Conservation (phyloP, 352 stramenopile genomes). For the Sclerospora graminicola region DNA sequence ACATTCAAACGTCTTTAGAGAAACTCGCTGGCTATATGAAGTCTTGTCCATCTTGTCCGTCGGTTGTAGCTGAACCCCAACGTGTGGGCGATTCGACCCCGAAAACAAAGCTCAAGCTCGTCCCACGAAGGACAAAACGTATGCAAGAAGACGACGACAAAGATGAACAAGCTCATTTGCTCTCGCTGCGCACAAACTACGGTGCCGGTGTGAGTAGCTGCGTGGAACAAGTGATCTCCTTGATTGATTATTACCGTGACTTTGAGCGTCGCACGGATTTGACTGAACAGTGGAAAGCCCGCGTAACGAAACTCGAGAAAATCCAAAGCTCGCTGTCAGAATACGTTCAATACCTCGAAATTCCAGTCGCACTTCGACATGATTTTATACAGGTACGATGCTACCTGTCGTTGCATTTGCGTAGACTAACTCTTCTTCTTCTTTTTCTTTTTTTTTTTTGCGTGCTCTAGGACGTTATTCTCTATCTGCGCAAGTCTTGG, state of each 20-base stretch:
- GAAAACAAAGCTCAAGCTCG: conserved; percentile 1
- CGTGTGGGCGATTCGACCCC: background rate
- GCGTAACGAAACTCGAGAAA: conserved; percentile 62
- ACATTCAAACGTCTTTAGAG: conserved; percentile 40
- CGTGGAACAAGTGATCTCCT: conserved; percentile 62
- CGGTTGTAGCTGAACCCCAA: background rate
- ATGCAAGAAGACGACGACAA: background rate
- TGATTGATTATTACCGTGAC: conserved; percentile 76
- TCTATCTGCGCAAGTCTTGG: conserved; percentile 37
- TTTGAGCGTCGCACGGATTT: conserved; percentile 68
- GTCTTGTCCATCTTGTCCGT: background rate
- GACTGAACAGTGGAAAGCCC: conserved; percentile 56
- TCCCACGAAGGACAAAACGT: background rate
- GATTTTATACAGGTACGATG: conserved; percentile 45
- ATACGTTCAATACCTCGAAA: conserved; percentile 58
- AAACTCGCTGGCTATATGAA: conserved; percentile 20
- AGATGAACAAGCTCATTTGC: conserved; percentile 12
- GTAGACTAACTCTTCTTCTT: too few species aligned
- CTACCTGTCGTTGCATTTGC: too few species aligned
- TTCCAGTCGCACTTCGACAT: conserved; percentile 34
- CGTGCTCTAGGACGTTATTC: conserved; percentile 33
- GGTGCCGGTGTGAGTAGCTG: conserved; percentile 42
- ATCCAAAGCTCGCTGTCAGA: conserved; percentile 58
- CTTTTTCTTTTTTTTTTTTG: background rate
- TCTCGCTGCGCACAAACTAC: conserved; percentile 52